Conservation (phyloP, 2,329 filamentous ascomycete genomes). For the Cucurbitaria berberidis region DNA sequence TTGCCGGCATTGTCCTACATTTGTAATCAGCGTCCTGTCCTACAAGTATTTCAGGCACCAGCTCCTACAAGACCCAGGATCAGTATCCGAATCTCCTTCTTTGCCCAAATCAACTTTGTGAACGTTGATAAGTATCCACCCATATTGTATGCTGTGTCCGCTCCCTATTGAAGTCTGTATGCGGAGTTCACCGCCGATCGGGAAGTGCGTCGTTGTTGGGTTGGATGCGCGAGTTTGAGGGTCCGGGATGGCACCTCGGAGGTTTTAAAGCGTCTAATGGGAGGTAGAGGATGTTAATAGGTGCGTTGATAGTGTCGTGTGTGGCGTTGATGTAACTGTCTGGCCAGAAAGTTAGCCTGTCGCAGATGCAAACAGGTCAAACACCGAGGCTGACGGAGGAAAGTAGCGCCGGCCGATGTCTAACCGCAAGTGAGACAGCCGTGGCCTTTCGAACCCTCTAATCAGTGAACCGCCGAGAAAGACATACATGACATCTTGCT, state of each 20-base stretch:
- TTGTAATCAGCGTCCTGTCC: conserved; percentile 31
- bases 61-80: conserved; percentile 84
- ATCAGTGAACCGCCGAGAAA: background rate
- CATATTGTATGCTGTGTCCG: conserved; percentile 33
- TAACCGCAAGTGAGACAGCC: background rate
- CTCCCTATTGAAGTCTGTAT: conserved; percentile 16
- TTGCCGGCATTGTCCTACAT: conserved; percentile 95
- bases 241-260: background rate
- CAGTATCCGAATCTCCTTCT: conserved; percentile 97
- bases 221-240: background rate
- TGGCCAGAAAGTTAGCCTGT: conserved; percentile 33
- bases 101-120: conserved; percentile 66
- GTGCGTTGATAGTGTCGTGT: conserved; percentile 15
- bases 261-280: background rate
- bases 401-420: conserved; percentile 11
- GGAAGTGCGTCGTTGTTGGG: background rate
- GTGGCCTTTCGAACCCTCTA: too few species aligned
- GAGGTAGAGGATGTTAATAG: background rate
- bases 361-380: conserved; percentile 32
- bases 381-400: conserved; percentile 18
- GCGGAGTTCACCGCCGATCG: conserved; percentile 21
- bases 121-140: conserved; percentile 43
- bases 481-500: background rate
- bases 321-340: conserved; percentile 22
- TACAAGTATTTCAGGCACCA: background rate